A percentile compares a stretch with the other conserved stretches of the same genome.
phyloP scores from a whole-genome alignment of 768 basidiomycete species.

The Lactifluus pinguis region DNA sequence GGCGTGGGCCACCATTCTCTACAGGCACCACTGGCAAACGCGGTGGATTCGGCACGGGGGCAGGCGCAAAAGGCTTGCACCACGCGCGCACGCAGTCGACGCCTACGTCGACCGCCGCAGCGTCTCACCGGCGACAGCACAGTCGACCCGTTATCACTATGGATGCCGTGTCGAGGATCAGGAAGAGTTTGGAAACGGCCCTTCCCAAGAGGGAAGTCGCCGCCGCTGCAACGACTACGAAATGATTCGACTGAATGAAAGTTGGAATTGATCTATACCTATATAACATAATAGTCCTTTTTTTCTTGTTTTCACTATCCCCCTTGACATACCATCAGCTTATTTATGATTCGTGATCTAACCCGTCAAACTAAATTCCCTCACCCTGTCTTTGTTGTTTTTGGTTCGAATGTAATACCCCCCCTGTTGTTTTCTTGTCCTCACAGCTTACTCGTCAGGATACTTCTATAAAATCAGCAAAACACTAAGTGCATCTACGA shows the following conservation, averaged over 20 bases:
- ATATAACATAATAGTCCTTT: not conserved
- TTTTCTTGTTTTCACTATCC: not conserved
- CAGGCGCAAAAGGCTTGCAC: slow-evolving; percentile 23
- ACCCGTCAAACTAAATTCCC: not conserved
- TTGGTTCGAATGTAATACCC: slow-evolving; percentile 8
- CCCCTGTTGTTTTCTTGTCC: slow-evolving; percentile 2
- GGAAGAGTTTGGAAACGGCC: slow-evolving; percentile 45
- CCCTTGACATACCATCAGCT: not conserved
- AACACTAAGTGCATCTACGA: too few species aligned
- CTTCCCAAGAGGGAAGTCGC: slow-evolving; percentile 19
- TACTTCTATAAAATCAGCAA: too few species aligned
- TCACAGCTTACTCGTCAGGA: too few species aligned
- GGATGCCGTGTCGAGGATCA: slow-evolving; percentile 59
- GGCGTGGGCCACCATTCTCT: slow-evolving; percentile 26
- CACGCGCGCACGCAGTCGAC: slow-evolving; percentile 61
- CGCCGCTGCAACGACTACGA: not conserved
- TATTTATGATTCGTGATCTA: not conserved
- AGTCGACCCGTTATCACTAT: slow-evolving; percentile 63
- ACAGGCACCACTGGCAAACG: not conserved
- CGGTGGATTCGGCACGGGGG: slow-evolving; percentile 22
- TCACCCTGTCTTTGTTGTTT: not conserved
- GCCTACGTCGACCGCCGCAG: slow-evolving; percentile 31
- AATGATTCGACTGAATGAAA: slow-evolving; percentile 18
- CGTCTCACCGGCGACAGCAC: slow-evolving; percentile 35
- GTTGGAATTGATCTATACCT: not conserved